Evolutionary conservation across 2,329 filamentous ascomycete species (phyloP).

Genomic region (Microcyclospora tardicrescens): DNA sequence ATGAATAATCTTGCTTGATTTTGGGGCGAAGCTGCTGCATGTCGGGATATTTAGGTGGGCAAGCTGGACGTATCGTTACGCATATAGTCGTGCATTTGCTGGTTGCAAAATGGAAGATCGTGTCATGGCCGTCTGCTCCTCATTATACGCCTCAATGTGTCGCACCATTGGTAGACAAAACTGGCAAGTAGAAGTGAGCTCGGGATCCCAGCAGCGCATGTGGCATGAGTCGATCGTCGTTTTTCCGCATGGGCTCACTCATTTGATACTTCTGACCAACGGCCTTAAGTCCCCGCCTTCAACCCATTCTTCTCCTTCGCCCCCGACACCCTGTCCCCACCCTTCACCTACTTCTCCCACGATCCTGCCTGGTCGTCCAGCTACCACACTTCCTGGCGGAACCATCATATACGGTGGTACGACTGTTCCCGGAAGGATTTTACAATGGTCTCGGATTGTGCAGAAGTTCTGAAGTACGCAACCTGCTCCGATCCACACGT

Average conservation of each 20-base stretch:
- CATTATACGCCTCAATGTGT: no score
- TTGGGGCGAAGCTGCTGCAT: no score
- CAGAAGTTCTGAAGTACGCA: slow-evolving; percentile 74
- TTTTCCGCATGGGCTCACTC: slow-evolving; percentile 5
- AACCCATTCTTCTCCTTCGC: slow-evolving; percentile 33
- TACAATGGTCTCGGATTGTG: slow-evolving; percentile 87
- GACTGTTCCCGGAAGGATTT: slow-evolving; percentile 71
- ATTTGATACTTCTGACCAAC: slow-evolving; percentile 34
- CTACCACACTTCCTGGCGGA: slow-evolving; percentile 85
- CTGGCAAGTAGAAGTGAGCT: no score
- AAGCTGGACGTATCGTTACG: no score
- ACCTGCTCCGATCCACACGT: slow-evolving; percentile 71
- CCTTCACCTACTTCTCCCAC: slow-evolving; percentile 71
- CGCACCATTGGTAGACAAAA: no score
- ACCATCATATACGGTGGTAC: slow-evolving; percentile 83
- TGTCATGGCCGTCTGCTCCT: no score
- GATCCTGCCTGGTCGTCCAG: slow-evolving; percentile 63
- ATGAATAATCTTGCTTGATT: no score
- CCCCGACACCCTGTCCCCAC: slow-evolving; percentile 31
- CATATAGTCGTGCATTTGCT: no score
- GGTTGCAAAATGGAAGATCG: no score
- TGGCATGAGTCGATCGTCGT: neutral
- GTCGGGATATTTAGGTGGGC: no score
- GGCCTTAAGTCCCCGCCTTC: slow-evolving; percentile 38
- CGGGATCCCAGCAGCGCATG: no score